Conservation (phyloP, 805 yeast genomes). For the Vanderwaltozyma yarrowii region DNA sequence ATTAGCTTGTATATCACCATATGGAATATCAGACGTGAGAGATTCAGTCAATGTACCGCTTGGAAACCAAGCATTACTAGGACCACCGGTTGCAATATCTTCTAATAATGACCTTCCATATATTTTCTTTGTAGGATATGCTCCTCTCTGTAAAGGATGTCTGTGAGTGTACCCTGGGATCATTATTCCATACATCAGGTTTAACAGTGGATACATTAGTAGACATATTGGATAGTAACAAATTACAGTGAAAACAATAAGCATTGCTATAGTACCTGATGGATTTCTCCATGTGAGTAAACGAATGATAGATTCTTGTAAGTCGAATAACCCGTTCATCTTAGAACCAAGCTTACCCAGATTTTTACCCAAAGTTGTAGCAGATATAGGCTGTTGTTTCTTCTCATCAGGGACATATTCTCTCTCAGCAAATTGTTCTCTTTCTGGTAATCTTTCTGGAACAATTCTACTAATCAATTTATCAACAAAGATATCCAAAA, state of each 20-base stretch:
- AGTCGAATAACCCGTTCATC: conserved; percentile 44
- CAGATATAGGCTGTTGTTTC: conserved; percentile 50
- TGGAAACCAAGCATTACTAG: conserved; percentile 8
- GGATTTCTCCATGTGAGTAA: conserved; percentile 70
- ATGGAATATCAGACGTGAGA: background rate
- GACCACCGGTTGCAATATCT: conserved; percentile 19
- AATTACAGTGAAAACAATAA: conserved; percentile 52
- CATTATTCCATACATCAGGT: conserved; percentile 46
- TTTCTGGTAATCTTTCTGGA: conserved; percentile 40
- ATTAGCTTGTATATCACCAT: background rate
- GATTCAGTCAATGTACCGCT: conserved; percentile 3
- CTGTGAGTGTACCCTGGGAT: conserved; percentile 60
- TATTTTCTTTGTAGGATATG: conserved; percentile 33
- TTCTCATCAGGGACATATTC: conserved; percentile 36
- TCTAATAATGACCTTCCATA: conserved; percentile 46
- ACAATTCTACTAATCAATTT: conserved; percentile 40
- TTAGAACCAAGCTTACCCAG: conserved; percentile 45
- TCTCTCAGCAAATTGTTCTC: conserved; percentile 33
- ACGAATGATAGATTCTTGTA: conserved; percentile 52
- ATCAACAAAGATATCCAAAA: conserved; percentile 49
- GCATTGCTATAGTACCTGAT: conserved; percentile 49
- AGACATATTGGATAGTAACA: conserved; percentile 66
- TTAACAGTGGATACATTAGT: conserved; percentile 51
- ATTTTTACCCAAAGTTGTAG: conserved; percentile 46
- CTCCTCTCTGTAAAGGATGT: conserved; percentile 48